Conservation (phyloP, 495 filamentous ascomycete genomes). For the Trichoderma parareesei region DNA sequence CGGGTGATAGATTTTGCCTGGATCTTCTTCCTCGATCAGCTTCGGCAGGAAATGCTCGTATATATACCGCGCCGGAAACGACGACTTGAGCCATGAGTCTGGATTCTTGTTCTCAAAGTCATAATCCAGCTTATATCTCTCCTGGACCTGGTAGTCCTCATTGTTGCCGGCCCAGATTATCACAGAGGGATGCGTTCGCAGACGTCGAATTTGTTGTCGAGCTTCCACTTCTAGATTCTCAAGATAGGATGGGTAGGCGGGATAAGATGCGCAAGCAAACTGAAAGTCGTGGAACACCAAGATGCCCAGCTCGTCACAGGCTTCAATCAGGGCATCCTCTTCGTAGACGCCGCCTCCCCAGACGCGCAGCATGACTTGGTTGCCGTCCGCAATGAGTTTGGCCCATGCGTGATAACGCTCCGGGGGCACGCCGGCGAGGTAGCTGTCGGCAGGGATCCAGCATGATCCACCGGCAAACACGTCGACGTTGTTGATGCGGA, state of each 20-base stretch:
- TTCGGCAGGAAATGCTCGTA: constrained; percentile 65
- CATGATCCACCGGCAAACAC: constrained; percentile 64
- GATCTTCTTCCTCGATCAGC: constrained; percentile 46
- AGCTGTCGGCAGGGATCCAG: constrained; percentile 70
- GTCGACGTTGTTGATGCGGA: constrained; percentile 62
- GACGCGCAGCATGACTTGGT: constrained; percentile 53
- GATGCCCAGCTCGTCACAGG: constrained; percentile 66
- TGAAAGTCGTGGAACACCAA: constrained; percentile 80
- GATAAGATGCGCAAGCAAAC: constrained; percentile 77
- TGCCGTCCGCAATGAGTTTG: constrained; percentile 51
- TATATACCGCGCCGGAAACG: constrained; percentile 73
- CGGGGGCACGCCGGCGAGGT: constrained; percentile 46
- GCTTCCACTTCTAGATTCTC: constrained; percentile 58
- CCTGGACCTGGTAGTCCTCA: constrained; percentile 76
- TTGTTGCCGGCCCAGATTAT: constrained; percentile 79
- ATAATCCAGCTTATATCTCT: constrained; percentile 53
- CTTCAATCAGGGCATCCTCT: constrained; percentile 61
- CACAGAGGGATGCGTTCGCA: constrained; percentile 72
- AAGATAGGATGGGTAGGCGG: constrained; percentile 54
- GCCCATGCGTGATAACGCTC: constrained; percentile 60
- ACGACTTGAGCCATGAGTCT: constrained; percentile 60
- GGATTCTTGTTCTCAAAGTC: constrained; percentile 60
- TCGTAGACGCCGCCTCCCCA: constrained; percentile 80
- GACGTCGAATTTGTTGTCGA: constrained; percentile 54
- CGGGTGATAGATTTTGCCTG: constrained; percentile 65